Percentiles rank a stretch among this genome's conserved stretches.
Evolutionary conservation across 208 protist species (phyloP).

Genomic region (Crithidia acanthocephali): DNA sequence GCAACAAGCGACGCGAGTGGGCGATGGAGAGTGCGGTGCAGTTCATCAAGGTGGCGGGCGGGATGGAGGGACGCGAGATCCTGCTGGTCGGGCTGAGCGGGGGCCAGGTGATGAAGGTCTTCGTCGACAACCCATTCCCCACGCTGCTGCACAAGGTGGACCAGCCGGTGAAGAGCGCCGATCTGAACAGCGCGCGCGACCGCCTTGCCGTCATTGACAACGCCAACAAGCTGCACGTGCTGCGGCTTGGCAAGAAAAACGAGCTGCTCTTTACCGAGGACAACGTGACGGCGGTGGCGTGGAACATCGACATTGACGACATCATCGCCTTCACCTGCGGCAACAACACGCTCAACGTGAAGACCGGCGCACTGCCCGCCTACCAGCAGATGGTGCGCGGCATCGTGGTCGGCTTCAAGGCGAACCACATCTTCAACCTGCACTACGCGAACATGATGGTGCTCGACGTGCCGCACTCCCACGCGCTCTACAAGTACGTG

Average conservation of each 20-base stretch:
- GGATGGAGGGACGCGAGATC: constrained; percentile 87
- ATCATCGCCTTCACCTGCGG: constrained; percentile 94
- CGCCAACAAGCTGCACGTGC: constrained; percentile 86
- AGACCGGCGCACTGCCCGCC: constrained; percentile 92
- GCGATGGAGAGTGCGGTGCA: constrained; percentile 91
- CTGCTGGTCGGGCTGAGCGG: constrained; percentile 94
- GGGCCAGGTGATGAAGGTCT: constrained; percentile 94
- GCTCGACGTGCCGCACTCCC: constrained; percentile 95
- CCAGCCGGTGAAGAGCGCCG: constrained; percentile 82
- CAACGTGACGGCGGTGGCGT: constrained; percentile 92
- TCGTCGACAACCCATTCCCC: constrained; percentile 97
- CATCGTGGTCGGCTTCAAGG: constrained; percentile 96
- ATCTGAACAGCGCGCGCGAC: constrained; percentile 86
- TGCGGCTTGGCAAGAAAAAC: constrained; percentile 83
- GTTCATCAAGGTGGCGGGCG: constrained; percentile 96
- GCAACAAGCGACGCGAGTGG: constrained; percentile 95
- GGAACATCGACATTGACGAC: constrained; percentile 95
- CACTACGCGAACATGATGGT: constrained; percentile 82
- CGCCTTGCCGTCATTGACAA: constrained; percentile 96
- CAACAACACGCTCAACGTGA: constrained; percentile 91
- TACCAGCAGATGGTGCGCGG: constrained; percentile 94
- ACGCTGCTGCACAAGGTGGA: constrained; percentile 90
- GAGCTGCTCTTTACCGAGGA: constrained; percentile 92
- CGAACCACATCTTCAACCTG: constrained; percentile 95
- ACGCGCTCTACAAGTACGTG: constrained; percentile 92